A percentile compares a stretch with the other conserved stretches of the same genome.
phyloP scores from a whole-genome alignment of 768 basidiomycete genomes.

The Leccinum longicurvipes region DNA sequence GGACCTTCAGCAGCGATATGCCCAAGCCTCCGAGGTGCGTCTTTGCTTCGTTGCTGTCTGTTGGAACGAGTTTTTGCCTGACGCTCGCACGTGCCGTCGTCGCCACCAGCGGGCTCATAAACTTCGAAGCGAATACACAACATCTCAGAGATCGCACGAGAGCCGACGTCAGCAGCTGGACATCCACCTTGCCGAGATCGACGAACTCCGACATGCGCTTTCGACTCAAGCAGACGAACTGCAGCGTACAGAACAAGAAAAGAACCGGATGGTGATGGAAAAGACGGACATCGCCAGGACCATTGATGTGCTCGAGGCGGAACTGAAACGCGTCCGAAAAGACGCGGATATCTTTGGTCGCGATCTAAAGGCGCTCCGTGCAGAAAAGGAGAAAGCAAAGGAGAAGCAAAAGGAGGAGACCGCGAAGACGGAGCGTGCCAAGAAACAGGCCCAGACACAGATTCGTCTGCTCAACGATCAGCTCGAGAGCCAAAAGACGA shows the following conservation, averaged over 20 bases:
- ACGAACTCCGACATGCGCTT: slow-evolving; percentile 68
- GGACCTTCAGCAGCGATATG: neutral
- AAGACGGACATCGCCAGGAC: slow-evolving; percentile 63
- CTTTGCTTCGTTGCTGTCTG: neutral
- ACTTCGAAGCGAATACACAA: slow-evolving; percentile 58
- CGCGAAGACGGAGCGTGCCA: slow-evolving; percentile 53
- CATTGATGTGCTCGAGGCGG: slow-evolving; percentile 66
- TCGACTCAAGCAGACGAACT: slow-evolving; percentile 59
- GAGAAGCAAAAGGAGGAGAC: slow-evolving; percentile 53
- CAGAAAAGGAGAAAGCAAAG: slow-evolving; percentile 65
- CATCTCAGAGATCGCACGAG: slow-evolving; percentile 66
- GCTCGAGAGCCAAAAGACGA: slow-evolving; percentile 49
- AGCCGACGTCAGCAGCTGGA: slow-evolving; percentile 73
- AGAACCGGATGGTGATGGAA: slow-evolving; percentile 56
- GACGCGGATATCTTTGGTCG: slow-evolving; percentile 78
- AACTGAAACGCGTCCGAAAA: slow-evolving; percentile 67
- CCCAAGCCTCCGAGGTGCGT: neutral
- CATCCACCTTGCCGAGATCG: slow-evolving; percentile 66
- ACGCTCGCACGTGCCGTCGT: neutral
- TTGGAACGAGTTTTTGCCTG: neutral
- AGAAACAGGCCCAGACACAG: slow-evolving; percentile 66
- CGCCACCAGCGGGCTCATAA: slow-evolving; percentile 51
- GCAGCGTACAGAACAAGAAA: slow-evolving; percentile 61
- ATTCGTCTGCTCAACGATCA: slow-evolving; percentile 65
- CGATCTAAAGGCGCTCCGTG: slow-evolving; percentile 65